Conservation (phyloP, 176 grass and related monocot species). For the Hsuehochloa calcarea region DNA sequence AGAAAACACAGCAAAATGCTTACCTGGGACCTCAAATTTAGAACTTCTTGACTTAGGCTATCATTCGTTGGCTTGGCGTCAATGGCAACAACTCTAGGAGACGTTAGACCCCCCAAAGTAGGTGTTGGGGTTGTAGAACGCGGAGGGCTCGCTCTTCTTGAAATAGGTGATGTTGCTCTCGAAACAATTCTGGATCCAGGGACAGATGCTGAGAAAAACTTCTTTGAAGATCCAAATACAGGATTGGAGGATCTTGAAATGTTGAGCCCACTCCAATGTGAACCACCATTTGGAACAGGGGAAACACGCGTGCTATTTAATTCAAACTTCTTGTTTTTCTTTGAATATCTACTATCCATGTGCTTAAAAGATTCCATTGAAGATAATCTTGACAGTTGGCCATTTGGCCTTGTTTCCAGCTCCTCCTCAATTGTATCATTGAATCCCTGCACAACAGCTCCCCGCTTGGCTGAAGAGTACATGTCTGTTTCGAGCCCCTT, state of each 20-base stretch:
- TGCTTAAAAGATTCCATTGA: conserved; percentile 85
- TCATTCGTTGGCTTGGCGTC: conserved; percentile 56
- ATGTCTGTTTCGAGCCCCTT: conserved; percentile 64
- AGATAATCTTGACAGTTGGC: conserved; percentile 77
- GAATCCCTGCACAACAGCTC: conserved; percentile 48
- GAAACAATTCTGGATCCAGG: conserved; percentile 97
- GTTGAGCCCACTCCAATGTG: conserved; percentile 75
- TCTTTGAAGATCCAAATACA: conserved; percentile 96
- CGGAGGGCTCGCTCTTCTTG: conserved; percentile 77
- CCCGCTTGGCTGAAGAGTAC: conserved; percentile 57
- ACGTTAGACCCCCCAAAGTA: conserved; percentile 76
- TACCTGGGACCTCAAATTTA: conserved; percentile 89
- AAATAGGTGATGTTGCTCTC: conserved; percentile 83
- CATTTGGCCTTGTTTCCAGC: conserved; percentile 63
- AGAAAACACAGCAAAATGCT: neutral
- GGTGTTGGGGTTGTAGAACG: conserved; percentile 90
- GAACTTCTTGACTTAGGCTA: conserved; percentile 61
- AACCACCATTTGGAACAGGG: conserved; percentile 82
- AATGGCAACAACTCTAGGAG: conserved; percentile 51
- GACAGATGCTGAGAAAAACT: conserved; percentile 95
- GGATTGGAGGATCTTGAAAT: conserved; percentile 95
- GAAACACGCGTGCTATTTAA: conserved; percentile 87
- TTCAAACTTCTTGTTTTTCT: conserved; percentile 96
- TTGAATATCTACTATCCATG: conserved; percentile 65
- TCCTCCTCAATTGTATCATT: conserved; percentile 69